Evolutionary conservation across 441 rosid genomes (phyloP), one percentile per base, ranked within the genome.

Genomic region (Arabidopsis lyrata): DNA sequence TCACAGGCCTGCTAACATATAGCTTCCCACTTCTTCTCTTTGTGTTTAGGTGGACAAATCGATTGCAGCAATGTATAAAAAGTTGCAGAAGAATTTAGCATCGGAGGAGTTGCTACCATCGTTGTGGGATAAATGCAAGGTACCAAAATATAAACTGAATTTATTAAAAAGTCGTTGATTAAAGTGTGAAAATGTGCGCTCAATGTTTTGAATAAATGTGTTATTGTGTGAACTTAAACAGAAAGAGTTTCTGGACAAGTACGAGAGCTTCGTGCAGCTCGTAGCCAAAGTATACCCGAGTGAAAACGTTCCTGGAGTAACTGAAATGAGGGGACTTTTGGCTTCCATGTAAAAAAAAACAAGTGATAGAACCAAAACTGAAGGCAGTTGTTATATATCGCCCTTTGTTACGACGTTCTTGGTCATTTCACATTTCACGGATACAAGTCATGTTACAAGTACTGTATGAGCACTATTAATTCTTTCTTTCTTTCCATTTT

Each of bases 111-210:
- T 93, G 68, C 80, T 96, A 59, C 98, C 99, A 44, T 96, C 98
- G 47, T 78, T 93, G 61, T 93, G 98, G 98, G 98, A 96, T 69
- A 96, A 96, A 82, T 96, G 97, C 96, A 93, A 96, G 98, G 99
- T 93, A 74, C 34, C 20, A 32, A 22, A 27, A 27, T 8, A 38
- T 1, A 61, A 56, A 57, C 24, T 27, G 31, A 27, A 27, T 0
- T 27, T 27, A 27, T 27, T 27, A 4, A 22, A 22, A 22, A 22
- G 24, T 22, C 3, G 24, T 22, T 22, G 24, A 22, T 2, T 22
- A 2, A 22, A 22, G 24, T 22, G 3, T 22, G 24, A 2, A 22
- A 22, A 0, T 22, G 24, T 22, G 24, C 24, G 29, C 24, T 32
- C 12, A 57, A 9, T 49, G 38, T 11, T 4, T 53, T 44, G 54